These are phyloP conservation scores for Hermanozyma aechmeae DNA, from an alignment of 805 yeast species.

Conservation along the genomic window DNA sequence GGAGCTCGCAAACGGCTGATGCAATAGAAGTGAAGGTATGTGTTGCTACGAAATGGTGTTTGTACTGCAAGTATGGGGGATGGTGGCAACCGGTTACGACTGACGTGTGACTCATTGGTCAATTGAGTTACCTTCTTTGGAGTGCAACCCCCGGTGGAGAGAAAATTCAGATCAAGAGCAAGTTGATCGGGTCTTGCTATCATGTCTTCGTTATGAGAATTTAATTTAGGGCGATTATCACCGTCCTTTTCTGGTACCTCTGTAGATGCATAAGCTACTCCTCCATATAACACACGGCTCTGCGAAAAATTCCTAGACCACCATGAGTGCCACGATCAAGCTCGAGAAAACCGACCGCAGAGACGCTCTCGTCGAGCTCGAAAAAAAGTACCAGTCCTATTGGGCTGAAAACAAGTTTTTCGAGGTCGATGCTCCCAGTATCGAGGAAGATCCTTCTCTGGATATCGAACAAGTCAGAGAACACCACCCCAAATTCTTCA, in stretches of 20 bases:
- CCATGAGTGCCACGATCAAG: constrained; percentile 32
- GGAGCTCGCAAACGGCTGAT: no score
- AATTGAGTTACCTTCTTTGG: no score
- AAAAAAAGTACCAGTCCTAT: constrained; percentile 73
- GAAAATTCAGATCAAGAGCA: no score
- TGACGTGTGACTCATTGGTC: no score
- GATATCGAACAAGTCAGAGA: constrained; percentile 62
- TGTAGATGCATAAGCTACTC: background rate
- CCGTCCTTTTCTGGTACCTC: background rate
- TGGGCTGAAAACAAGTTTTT: constrained; percentile 86
- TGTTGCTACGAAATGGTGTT: no score
- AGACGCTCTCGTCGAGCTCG: constrained; percentile 84
- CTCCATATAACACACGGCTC: background rate
- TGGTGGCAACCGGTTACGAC: no score
- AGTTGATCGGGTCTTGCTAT: no score
- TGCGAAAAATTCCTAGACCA: constrained; percentile 1
- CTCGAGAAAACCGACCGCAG: constrained; percentile 78
- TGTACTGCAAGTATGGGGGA: no score
- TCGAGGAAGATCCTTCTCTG: constrained; percentile 44
- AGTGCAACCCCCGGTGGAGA: no score
- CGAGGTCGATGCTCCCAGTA: constrained; percentile 80
- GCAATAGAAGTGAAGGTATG: no score
- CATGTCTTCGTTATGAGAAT: background rate
- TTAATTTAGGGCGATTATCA: no score
- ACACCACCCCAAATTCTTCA: constrained; percentile 77